Percentiles rank a stretch among this genome's conserved stretches.
These are phyloP conservation scores for Tolypocladium ovalisporum DNA, from an alignment of 2,329 filamentous ascomycete genomes.

Conservation along the genomic window DNA sequence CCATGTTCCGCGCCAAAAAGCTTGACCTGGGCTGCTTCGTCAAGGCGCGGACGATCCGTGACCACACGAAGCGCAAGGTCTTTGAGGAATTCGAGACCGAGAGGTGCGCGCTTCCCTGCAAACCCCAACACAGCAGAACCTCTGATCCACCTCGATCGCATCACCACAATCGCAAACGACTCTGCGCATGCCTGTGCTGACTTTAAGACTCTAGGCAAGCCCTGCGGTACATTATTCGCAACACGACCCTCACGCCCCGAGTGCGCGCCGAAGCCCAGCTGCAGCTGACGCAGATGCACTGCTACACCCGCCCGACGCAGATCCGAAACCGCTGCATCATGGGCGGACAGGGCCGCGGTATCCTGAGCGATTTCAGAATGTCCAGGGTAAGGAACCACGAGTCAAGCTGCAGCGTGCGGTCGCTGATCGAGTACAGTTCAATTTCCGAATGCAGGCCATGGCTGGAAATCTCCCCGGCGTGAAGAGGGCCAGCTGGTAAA, in stretches of 20 bases:
- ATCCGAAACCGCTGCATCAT: slow-evolving; percentile 89
- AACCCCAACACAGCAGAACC: neutral
- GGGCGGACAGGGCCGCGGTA: slow-evolving; percentile 79
- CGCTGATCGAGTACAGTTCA: slow-evolving; percentile 52
- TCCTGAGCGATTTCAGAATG: slow-evolving; percentile 90
- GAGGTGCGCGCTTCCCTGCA: slow-evolving; percentile 45
- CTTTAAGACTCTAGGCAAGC: slow-evolving; percentile 58
- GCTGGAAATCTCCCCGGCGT: slow-evolving; percentile 82
- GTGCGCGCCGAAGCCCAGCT: slow-evolving; percentile 87
- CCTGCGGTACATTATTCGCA: slow-evolving; percentile 84
- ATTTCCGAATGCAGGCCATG: slow-evolving; percentile 84
- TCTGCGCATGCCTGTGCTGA: slow-evolving; percentile 2
- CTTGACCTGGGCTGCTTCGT: slow-evolving; percentile 81
- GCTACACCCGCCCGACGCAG: slow-evolving; percentile 87
- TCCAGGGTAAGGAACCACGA: slow-evolving; percentile 56
- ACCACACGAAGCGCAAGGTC: slow-evolving; percentile 93
- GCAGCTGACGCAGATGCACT: slow-evolving; percentile 88
- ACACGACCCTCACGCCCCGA: slow-evolving; percentile 72
- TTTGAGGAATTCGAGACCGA: slow-evolving; percentile 81
- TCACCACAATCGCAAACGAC: neutral
- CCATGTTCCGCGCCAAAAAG: slow-evolving; percentile 82
- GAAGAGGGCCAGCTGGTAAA: slow-evolving; percentile 91
- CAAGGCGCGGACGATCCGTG: slow-evolving; percentile 79
- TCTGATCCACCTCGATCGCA: neutral
- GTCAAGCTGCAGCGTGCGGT: neutral